These are phyloP conservation scores for Hanseniaspora singularis DNA, from an alignment of 805 yeast genomes.

Conservation along the genomic window DNA sequence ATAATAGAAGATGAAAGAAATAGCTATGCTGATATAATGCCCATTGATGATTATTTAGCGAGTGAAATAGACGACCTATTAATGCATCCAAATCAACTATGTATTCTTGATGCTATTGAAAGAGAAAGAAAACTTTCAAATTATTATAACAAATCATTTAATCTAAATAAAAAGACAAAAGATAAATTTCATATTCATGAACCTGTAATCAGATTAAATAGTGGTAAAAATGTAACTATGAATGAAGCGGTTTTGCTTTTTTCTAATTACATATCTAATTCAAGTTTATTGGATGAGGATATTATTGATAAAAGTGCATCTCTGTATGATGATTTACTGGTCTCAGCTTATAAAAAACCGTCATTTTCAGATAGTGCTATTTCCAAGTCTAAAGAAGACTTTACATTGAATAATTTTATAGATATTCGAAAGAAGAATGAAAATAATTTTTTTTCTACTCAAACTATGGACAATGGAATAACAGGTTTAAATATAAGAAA, in stretches of 20 bases:
- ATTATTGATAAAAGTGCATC: too few relatives aligned
- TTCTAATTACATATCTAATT: too few relatives aligned
- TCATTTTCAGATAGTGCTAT: too few relatives aligned
- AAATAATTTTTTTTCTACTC: neutral
- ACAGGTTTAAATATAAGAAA: conserved; percentile 52
- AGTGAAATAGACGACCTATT: neutral
- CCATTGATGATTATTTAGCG: neutral
- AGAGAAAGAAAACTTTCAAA: neutral
- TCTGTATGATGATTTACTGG: too few relatives aligned
- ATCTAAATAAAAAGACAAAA: neutral
- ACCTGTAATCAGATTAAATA: neutral
- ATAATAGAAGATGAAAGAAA: neutral
- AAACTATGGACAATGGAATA: neutral
- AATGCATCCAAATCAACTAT: neutral
- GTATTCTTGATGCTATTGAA: neutral
- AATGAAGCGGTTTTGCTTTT: neutral
- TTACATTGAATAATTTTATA: neutral
- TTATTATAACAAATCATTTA: neutral
- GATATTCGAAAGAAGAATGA: neutral
- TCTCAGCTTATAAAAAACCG: too few relatives aligned
- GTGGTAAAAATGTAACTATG: neutral
- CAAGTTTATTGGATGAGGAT: conserved; percentile 41
- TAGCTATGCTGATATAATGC: neutral
- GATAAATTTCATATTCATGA: neutral
- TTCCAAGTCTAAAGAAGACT: too few relatives aligned